A percentile compares a stretch with the other conserved stretches of the same genome.
These are phyloP conservation scores for Aspergillus sp. DNA, from an alignment of 2,329 filamentous ascomycete genomes.

Conservation along the genomic window DNA sequence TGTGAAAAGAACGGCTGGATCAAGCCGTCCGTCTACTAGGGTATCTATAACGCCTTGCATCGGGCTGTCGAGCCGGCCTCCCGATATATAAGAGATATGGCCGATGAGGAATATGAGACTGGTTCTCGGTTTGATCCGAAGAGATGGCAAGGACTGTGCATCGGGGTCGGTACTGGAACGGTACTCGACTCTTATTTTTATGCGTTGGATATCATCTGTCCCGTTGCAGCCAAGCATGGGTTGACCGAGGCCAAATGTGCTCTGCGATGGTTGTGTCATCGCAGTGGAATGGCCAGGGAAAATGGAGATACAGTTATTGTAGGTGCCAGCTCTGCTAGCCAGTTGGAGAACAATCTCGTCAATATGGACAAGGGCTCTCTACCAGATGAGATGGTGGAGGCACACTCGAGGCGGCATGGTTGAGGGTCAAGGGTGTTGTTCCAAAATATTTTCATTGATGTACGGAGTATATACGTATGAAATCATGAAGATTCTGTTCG, in stretches of 20 bases:
- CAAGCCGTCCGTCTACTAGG: conserved; percentile 31
- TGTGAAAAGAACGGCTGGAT: conserved; percentile 21
- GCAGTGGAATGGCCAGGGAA: no score
- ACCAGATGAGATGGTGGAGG: conserved; percentile 35
- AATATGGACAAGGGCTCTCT: conserved; percentile 37
- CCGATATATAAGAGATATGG: neutral
- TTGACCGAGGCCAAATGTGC: no score
- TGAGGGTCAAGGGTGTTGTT: conserved; percentile 21
- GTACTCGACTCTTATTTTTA: neutral
- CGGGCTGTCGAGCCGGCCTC: neutral
- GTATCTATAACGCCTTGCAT: conserved; percentile 21
- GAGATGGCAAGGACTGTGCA: neutral
- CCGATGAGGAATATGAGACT: neutral
- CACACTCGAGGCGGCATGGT: conserved; percentile 34
- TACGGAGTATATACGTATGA: no score
- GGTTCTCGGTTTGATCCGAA: neutral
- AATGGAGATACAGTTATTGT: no score
- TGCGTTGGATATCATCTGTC: neutral
- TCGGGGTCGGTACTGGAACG: neutral
- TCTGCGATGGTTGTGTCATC: no score
- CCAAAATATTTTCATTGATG: conserved; percentile 21
- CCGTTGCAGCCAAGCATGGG: neutral
- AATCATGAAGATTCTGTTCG: no score
- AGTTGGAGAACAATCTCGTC: conserved; percentile 35
- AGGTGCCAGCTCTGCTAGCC: conserved; percentile 5